Evolutionary conservation across 345 rosid species (phyloP), one percentile per base, ranked within the genome.

Genomic region (Brassica nigra): DNA sequence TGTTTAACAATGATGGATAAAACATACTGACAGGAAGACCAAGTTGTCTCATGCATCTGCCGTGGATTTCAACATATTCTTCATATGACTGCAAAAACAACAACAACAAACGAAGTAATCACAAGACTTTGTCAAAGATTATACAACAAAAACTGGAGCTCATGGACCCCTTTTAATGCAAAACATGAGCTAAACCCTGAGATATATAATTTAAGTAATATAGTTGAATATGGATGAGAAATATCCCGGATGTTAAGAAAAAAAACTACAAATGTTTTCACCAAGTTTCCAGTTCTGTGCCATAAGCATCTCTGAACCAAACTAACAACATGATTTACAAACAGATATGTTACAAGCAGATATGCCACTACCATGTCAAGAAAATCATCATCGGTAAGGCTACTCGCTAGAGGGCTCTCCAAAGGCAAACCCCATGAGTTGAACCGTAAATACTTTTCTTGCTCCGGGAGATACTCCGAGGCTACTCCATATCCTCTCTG

Each of bases 381-480:
- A 83, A 95, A 88, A 88, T 91, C 97, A 71, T 92, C 97, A 74
- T 92, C 95, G 5, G 97, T 92, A 69, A 92, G 85, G 66, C 85
- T 83, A 87, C 90, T 90, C 15, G 91, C 91, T 71, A 78, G 92
- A 75, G 97, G 95, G 82, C 98, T 95, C 66, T 88, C 97, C 37
- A 88, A 83, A 37, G 95, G 86, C 84, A 94, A 74, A 49, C 89
- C 90, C 96, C 93, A 90, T 66, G 85, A 80, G 89, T 89, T 91
- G 82, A 68, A 82, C 77, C 73, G 83, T 77, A 90, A 73, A 84
- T 90, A 78, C 36, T 69, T 78, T 66, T 86, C 91, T 52, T 52
- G 61, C 20, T 85, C 90, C 29, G 70, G 82, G 54, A 81, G 77
- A 77, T 76, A 82, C 27, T 83, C 92, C 0, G 86, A 59, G 70